These are phyloP conservation scores for Aspergillus sclerotiicarbonarius DNA, from an alignment of 495 filamentous ascomycete genomes.

Conservation along the genomic window DNA sequence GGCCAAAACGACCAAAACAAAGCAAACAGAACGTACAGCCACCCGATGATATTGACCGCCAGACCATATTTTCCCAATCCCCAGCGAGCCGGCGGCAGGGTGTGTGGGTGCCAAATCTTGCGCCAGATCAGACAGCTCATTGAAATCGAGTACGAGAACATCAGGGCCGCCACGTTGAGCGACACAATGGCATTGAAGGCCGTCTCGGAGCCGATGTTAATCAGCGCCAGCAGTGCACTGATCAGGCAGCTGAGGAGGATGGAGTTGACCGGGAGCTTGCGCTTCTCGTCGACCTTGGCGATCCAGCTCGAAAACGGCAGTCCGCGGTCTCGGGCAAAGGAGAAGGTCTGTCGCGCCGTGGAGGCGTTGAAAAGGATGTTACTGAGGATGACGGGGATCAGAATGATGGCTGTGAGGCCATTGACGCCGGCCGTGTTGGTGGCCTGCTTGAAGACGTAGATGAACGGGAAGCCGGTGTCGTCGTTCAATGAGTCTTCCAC, in stretches of 20 bases:
- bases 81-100: conserved; percentile 40
- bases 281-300: conserved; percentile 22
- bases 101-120: conserved; percentile 30
- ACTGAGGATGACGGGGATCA: conserved; percentile 26
- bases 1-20: conserved; percentile 47
- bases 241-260: conserved; percentile 23
- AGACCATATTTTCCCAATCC: conserved; percentile 35
- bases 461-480: conserved; percentile 29
- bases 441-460: conserved; percentile 31
- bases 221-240: conserved; percentile 15
- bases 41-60: conserved; percentile 34
- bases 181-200: conserved; percentile 57
- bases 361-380: conserved; percentile 23
- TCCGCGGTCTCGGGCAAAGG: conserved; percentile 23
- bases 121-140: conserved; percentile 38
- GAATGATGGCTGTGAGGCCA: conserved; percentile 20
- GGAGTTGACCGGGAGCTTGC: conserved; percentile 30
- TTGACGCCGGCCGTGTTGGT: conserved; percentile 25
- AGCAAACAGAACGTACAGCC: conserved; percentile 27
- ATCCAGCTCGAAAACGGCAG: conserved; percentile 48
- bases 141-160: conserved; percentile 38
- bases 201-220: conserved; percentile 47
- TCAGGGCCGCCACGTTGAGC: conserved; percentile 39
- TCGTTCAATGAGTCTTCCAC: conserved; percentile 28
- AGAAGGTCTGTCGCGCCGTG: conserved; percentile 20